These are phyloP conservation scores for Sarocladiaceae sp. DNA, from an alignment of 2,329 filamentous ascomycete species.

Conservation along the genomic window DNA sequence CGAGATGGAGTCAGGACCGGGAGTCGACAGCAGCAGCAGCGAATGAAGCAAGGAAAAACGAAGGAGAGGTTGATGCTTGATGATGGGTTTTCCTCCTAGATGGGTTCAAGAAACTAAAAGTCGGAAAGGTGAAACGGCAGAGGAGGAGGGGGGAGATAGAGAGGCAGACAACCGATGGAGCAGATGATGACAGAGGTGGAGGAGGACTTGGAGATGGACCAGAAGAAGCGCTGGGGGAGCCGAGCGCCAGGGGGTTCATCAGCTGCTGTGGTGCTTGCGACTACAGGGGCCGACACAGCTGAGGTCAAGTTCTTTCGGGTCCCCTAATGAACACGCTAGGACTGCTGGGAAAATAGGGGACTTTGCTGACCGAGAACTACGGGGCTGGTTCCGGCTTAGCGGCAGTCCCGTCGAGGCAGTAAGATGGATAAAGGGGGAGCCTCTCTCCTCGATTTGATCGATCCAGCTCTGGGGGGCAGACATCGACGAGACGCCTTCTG, in stretches of 20 bases:
- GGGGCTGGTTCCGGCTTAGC: no score
- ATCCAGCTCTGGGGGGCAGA: no score
- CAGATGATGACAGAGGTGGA: not conserved
- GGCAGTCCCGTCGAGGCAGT: no score
- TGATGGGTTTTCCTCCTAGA: not conserved
- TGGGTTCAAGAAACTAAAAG: not conserved
- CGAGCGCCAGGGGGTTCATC: no score
- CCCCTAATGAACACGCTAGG: no score
- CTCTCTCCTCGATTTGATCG: conserved; percentile 1
- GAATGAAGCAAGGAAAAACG: conserved; percentile 1
- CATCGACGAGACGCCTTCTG: no score
- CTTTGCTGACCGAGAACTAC: no score
- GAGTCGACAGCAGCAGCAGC: not conserved
- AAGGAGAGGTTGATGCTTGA: conserved; percentile 1
- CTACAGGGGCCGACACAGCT: not conserved
- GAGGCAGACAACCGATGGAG: not conserved
- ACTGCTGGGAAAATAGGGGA: conserved; percentile 8
- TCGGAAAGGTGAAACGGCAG: not conserved
- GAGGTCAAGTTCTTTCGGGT: no score
- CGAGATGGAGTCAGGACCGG: not conserved
- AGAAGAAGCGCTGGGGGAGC: no score
- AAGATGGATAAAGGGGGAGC: not conserved
- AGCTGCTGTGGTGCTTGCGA: no score
- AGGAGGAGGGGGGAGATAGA: not conserved
- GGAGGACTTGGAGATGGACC: no score